Conservation (phyloP, 768 basidiomycete species). For the Mrakia frigida region DNA sequence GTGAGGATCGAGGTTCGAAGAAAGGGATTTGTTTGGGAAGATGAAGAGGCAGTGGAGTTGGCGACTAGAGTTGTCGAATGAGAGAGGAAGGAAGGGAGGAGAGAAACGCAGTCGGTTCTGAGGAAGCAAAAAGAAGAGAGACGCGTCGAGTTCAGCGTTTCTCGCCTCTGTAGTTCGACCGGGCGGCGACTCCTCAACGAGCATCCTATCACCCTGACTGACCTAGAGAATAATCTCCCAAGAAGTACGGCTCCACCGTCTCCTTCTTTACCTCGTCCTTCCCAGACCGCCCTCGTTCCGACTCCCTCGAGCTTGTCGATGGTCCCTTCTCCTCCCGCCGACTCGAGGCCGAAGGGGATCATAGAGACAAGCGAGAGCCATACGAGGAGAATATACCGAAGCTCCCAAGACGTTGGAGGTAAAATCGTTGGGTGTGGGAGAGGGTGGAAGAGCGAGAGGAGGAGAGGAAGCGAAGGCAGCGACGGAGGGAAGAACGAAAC, state of each 20-base stretch:
- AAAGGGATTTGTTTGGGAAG: background rate
- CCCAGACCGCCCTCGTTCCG: constrained; percentile 19
- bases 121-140: background rate
- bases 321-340: constrained; percentile 23
- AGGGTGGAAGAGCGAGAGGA: constrained; percentile 57
- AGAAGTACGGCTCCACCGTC: constrained; percentile 77
- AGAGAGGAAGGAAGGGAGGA: constrained; percentile 19
- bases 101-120: constrained; percentile 26
- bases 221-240: constrained; percentile 75
- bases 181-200: constrained; percentile 33
- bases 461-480: constrained; percentile 70
- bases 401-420: constrained; percentile 58
- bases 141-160: background rate
- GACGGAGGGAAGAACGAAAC: constrained; percentile 93
- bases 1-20: constrained; percentile 17
- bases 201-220: constrained; percentile 41
- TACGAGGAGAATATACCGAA: constrained; percentile 75
- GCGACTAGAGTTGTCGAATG: background rate
- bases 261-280: constrained; percentile 63
- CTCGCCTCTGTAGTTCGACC: constrained; percentile 3
- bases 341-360: constrained; percentile 76
- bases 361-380: constrained; percentile 94
- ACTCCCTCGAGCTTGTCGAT: constrained; percentile 8
- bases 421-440: constrained; percentile 43
- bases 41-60: background rate